Evolutionary conservation across 257 asterid species (phyloP).

Genomic region (Solanum megistacrolobum): DNA sequence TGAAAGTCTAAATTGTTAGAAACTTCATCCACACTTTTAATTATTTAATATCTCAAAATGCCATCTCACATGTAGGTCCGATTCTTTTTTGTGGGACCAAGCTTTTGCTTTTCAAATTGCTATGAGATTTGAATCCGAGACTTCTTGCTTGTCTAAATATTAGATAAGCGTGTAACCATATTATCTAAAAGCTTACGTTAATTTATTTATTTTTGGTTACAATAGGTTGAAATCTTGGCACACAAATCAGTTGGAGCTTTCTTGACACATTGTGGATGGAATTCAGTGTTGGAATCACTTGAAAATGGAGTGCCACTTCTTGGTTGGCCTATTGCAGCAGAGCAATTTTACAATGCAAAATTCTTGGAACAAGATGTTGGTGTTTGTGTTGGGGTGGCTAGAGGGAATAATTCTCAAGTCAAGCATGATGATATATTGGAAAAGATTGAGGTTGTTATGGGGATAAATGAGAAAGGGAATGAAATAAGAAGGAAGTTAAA

Average conservation of each 20-base stretch:
- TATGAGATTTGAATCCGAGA: no score
- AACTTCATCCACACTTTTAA: background rate
- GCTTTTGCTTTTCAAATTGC: no score
- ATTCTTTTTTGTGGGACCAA: background rate
- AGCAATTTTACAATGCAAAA: slow-evolving; percentile 48
- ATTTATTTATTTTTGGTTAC: no score
- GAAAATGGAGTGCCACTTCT: background rate
- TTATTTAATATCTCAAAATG: background rate
- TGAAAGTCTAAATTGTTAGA: background rate
- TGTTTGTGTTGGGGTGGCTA: slow-evolving; percentile 45
- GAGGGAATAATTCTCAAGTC: slow-evolving; percentile 38
- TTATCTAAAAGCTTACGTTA: no score
- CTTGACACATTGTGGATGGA: no score
- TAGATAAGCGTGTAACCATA: no score
- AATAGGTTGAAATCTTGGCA: no score
- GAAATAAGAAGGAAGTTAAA: slow-evolving; percentile 12
- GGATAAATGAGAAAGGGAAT: slow-evolving; percentile 12
- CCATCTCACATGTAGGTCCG: no score
- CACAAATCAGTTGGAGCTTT: no score
- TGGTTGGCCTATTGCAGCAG: slow-evolving; percentile 56
- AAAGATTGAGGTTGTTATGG: slow-evolving; percentile 42
- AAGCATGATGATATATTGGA: slow-evolving; percentile 28
- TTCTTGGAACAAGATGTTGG: slow-evolving; percentile 34
- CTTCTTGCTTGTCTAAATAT: no score
- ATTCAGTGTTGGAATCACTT: background rate